These are phyloP conservation scores for Thalia dealbata DNA, from an alignment of 176 grass and related monocot genomes.

Conservation along the genomic window DNA sequence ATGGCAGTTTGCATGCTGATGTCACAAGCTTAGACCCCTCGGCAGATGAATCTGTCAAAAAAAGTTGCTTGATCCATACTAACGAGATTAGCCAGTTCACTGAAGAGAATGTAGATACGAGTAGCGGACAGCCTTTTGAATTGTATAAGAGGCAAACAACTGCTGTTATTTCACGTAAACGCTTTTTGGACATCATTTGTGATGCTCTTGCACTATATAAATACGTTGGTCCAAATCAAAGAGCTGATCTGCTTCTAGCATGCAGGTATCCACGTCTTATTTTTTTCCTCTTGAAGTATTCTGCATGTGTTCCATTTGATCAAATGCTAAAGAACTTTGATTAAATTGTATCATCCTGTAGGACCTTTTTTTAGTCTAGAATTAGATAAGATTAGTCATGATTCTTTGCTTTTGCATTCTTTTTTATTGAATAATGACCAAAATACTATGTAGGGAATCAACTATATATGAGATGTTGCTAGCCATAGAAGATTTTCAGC, in stretches of 20 bases:
- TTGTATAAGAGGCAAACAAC: slow-evolving; percentile 88
- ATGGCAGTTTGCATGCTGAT: neutral
- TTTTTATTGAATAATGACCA: too few relatives aligned
- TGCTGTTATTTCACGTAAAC: slow-evolving; percentile 50
- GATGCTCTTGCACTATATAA: slow-evolving; percentile 70
- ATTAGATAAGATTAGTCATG: neutral
- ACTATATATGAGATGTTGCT: neutral
- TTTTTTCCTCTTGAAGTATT: neutral
- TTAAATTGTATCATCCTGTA: neutral
- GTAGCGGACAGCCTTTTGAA: slow-evolving; percentile 47
- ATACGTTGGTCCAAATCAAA: slow-evolving; percentile 83
- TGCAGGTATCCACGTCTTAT: slow-evolving; percentile 48
- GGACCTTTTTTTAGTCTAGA: neutral
- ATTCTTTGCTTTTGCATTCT: neutral
- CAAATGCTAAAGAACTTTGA: neutral
- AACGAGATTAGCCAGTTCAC: slow-evolving; percentile 19
- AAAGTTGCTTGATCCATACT: neutral
- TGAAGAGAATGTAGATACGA: slow-evolving; percentile 26
- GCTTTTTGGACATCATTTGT: slow-evolving; percentile 59
- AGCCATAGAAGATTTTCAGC: too few relatives aligned
- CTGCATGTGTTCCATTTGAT: neutral
- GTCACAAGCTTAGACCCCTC: slow-evolving; percentile 24
- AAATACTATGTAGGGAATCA: too few relatives aligned
- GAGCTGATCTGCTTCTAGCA: slow-evolving; percentile 83
- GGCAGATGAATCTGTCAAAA: slow-evolving; percentile 2